Base-by-base conservation (phyloP, 805 yeast genomes). In the Maudiozyma turicensis region DNA sequence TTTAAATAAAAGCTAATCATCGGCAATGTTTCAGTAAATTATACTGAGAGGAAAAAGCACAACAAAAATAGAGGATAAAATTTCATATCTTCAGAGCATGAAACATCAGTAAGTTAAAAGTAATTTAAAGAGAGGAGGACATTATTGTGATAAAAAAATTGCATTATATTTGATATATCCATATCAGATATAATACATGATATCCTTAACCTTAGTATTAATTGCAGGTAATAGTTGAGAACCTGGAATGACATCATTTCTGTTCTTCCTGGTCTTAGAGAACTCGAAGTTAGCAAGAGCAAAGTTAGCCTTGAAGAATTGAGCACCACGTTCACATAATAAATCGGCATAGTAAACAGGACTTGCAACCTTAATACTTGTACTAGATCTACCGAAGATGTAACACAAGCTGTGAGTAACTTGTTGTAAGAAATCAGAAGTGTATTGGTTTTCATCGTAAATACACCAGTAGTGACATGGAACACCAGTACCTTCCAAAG, bases 401-500 rank as follows among this genome's bases (percentile, higher is more conserved):
- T 56, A 55, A 51, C 59, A 58, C 47, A 54, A 46, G 28, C 48
- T 48, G 41, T 57, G 58, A 2, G 56, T 50, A 26, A 57, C 49
- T 48, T 53, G 53, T 47, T 56, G 61, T 46, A 56, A 48, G 42
- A 47, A 41, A 46, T 58, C 61, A 37, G 58, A 55, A 2, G 34
- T 45, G 39, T 44, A 52, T 34, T 48, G 49, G 35, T 55, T 57
- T 45, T 55, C 59, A 46, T 55, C 56, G 46, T 56, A 57, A 29
- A 53, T 48, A 50, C 59, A 58, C 57, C 60, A 57, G 39, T 58
- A 57, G 40, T 54, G 60, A 34, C 59, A 55, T 49, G 59, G 57
- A 29, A 54, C 61, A 51, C 61, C 61, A 33, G 61, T 58, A 53
- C 58, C 58, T 32, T 54, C 53, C 35, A 58, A 40, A 8, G 56